Conservation (phyloP, 208 protist genomes). For the Trypanosoma theileri region DNA sequence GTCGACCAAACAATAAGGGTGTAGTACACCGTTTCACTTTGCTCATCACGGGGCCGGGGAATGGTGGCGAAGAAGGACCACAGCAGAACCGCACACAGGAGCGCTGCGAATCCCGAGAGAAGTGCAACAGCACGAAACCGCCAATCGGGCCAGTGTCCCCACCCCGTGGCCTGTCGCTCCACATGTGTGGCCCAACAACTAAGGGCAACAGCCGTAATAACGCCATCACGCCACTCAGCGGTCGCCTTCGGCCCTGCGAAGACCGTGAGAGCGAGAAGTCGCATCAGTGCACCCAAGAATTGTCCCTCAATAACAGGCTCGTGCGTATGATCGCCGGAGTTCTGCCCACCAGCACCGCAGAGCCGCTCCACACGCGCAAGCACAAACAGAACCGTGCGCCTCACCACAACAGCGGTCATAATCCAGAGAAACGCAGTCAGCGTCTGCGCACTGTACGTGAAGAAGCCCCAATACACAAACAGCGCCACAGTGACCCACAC, state of each 20-base stretch:
- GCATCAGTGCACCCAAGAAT: neutral
- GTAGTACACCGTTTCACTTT: constrained; percentile 40
- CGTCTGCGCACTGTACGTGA: constrained; percentile 25
- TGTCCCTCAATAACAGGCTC: neutral
- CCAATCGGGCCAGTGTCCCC: constrained; percentile 23
- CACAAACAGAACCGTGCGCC: neutral
- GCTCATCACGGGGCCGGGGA: neutral
- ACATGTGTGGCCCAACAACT: constrained; percentile 31
- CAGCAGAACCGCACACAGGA: constrained; percentile 34
- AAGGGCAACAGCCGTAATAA: constrained; percentile 23
- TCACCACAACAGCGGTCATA: constrained; percentile 9
- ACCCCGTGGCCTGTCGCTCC: constrained; percentile 21
- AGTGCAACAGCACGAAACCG: constrained; percentile 16
- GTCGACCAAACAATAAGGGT: constrained; percentile 39
- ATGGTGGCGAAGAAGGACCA: constrained; percentile 68
- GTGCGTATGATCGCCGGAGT: neutral
- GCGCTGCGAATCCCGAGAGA: constrained; percentile 11
- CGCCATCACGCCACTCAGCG: constrained; percentile 7
- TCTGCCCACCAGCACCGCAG: constrained; percentile 1
- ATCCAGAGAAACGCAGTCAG: constrained; percentile 21
- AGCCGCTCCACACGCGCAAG: constrained; percentile 11
- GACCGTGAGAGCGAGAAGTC: constrained; percentile 5
- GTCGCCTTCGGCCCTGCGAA: constrained; percentile 2
- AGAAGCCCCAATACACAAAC: constrained; percentile 63
- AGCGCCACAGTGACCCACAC: constrained; percentile 26